Base-by-base conservation (phyloP, 2,329 filamentous ascomycete genomes). In the Pseudogymnoascus sp. region DNA sequence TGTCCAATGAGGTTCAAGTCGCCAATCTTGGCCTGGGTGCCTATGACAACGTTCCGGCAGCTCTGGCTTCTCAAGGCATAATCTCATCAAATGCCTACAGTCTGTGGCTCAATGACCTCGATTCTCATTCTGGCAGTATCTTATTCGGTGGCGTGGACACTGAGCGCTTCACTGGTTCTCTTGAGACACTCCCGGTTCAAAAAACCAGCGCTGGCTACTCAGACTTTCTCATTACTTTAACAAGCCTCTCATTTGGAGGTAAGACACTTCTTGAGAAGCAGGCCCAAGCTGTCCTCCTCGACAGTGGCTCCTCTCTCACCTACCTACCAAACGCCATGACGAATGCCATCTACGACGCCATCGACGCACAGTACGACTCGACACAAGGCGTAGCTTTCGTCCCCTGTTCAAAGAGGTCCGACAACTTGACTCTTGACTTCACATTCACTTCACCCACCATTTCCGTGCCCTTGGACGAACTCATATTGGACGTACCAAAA, bases 71-170 rank as follows among this genome's bases (percentile, higher is more conserved):
- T 28, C 75, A 80, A 3, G 83, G 82, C 6, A 59, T 79, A 57
- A 89, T 89, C 64, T 72, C 79, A 15, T 83, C 85, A 15, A 85
- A 81, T 59, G 84, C 86, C 2, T 92, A 86, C 74, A 89, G 85
- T 68, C 73, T 92, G 41, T 91, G 85, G 83, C 76, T 91, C 15
- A 87, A 91, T 72, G 86, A 90, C 67, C 74, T 90, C 6, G 79
- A 84, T 63, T 76, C 86, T 21, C 81, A 73, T 66, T 82, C 77
- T 0, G 88, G 88, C 59, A 84, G 76, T 62, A 84, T 92, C 59
- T 74, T 92, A 1, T 92, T 92, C 65, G 88, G 88, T 28, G 88
- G 89, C 28, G 80, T 92, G 61, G 86, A 92, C 71, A 81, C 78
- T 2, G 81, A 74, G 19, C 83, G 85, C 64, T 92, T 82, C 69